A percentile compares a stretch with the other conserved stretches of the same genome.
phyloP scores from a whole-genome alignment of 441 rosid genomes.

The Populus hybrid region DNA sequence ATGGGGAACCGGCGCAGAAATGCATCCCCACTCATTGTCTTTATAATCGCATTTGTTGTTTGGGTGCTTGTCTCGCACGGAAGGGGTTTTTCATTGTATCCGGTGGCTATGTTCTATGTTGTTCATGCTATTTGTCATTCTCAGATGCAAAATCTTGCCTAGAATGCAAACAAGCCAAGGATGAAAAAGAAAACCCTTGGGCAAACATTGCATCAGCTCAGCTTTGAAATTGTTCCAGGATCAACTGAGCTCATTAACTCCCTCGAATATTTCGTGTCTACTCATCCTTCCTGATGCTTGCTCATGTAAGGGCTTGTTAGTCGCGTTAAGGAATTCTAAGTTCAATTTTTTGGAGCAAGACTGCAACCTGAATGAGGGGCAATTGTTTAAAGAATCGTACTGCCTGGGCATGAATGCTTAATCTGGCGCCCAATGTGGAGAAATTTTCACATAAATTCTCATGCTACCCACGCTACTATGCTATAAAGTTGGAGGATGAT shows the following conservation, averaged over 20 bases:
- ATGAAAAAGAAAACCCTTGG: background rate
- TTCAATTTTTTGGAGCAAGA: too few species aligned
- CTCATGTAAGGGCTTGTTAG: background rate
- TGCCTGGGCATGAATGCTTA: background rate
- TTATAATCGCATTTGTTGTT: too few species aligned
- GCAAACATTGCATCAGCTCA: too few species aligned
- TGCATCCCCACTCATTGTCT: background rate
- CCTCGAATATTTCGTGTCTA: too few species aligned
- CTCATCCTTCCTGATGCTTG: background rate
- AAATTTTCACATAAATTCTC: background rate
- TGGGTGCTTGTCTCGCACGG: background rate
- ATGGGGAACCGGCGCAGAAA: background rate
- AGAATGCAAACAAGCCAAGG: background rate
- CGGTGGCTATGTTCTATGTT: too few species aligned
- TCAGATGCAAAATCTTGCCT: background rate
- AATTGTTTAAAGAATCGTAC: too few species aligned
- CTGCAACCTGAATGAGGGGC: too few species aligned
- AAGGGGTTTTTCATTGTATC: background rate
- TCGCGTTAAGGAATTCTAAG: too few species aligned
- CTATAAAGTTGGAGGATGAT: background rate
- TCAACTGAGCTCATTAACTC: too few species aligned
- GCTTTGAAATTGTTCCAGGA: too few species aligned
- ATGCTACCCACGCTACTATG: background rate
- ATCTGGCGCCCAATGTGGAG: background rate
- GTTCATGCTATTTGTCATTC: background rate